Base-by-base conservation (phyloP, 2,329 filamentous ascomycete species). In the Drechslerella coelobrocha region DNA sequence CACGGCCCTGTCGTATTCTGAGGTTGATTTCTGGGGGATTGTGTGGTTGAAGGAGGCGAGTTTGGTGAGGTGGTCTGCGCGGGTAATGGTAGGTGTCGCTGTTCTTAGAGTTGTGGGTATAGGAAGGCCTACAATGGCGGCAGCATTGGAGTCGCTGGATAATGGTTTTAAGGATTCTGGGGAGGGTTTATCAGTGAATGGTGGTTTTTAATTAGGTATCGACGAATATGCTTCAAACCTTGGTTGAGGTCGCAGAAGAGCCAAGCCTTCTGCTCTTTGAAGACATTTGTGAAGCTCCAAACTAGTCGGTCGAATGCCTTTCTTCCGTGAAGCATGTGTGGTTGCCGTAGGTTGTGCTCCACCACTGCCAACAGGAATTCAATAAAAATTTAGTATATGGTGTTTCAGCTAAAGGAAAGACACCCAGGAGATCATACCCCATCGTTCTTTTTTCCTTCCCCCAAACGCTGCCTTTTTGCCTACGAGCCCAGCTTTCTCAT, bases 281-380 rank as follows among this genome's bases (percentile, higher is more conserved):
- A 81, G 21, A 91, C 90, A 73, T 91, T 90, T 75, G 88, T 88
- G 78, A 88, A 91, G 12, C 91, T 91, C 82, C 90, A 90, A 5
- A 88, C 78, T 12, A 96, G 81, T 48, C 91, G 83, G 72, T 92
- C 88, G 76, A 95, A 96, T 0, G 87, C 89, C 73, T 89, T 92
- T 78, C 91, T 94, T 2, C 92, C 92, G 59, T 87, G 88, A 6
- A 91, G 78, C 90, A 96, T 96, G 0, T 87, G 87, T 0, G 87
- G 84, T 3, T 83, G 81, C 17, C 88, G 85, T 26, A 99, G 83
- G 68, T 97, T 88, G 54, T 89, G 82, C 75, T 93, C 86, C 48
- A 97, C 85, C 26, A 88, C 90, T 94, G 12, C 48, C 2, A 31
- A 29, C 48, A 23, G 6, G 50, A 31, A n/a, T n/a, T 24, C 14